Percentiles rank a stretch among this genome's conserved stretches.
phyloP scores from a whole-genome alignment of 768 basidiomycete species.

The Hygrocybe coccinea region DNA sequence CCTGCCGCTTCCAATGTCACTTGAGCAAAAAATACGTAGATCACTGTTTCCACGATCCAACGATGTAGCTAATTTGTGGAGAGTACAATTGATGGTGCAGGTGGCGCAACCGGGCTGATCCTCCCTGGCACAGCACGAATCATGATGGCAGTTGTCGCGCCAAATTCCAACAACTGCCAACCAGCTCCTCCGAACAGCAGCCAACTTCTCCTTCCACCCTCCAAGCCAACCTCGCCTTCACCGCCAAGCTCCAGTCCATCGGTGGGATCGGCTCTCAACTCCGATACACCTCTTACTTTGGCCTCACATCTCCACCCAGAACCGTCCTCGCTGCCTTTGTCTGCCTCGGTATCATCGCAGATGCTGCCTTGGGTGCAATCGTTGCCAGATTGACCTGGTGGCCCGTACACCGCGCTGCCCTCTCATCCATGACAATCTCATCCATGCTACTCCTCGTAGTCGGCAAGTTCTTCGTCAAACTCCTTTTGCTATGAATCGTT shows the following conservation, averaged over 20 bases:
- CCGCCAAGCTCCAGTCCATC: no score
- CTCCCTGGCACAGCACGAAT: no score
- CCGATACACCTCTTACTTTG: neutral
- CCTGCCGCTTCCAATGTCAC: no score
- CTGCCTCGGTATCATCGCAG: neutral
- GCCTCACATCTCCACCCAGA: neutral
- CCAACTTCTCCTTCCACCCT: neutral
- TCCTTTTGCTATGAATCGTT: constrained; percentile 13
- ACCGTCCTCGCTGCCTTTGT: constrained; percentile 1
- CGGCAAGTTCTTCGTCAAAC: constrained; percentile 13
- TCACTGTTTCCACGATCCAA: no score
- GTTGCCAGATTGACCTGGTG: constrained; percentile 2
- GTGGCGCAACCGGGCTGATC: no score
- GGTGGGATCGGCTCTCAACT: neutral
- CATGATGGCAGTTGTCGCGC: no score
- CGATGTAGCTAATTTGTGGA: no score
- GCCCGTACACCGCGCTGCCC: neutral
- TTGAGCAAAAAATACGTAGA: no score
- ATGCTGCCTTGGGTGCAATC: neutral
- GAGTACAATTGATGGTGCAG: no score
- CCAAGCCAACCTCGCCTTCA: no score
- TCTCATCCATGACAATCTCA: neutral
- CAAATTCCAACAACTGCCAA: no score
- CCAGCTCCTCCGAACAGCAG: no score
- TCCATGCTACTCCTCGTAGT: constrained; percentile 4